A percentile compares a stretch with the other conserved stretches of the same genome.
These are phyloP conservation scores for Raphanus raphanistrum DNA, from an alignment of 345 rosid genomes.

Conservation along the genomic window DNA sequence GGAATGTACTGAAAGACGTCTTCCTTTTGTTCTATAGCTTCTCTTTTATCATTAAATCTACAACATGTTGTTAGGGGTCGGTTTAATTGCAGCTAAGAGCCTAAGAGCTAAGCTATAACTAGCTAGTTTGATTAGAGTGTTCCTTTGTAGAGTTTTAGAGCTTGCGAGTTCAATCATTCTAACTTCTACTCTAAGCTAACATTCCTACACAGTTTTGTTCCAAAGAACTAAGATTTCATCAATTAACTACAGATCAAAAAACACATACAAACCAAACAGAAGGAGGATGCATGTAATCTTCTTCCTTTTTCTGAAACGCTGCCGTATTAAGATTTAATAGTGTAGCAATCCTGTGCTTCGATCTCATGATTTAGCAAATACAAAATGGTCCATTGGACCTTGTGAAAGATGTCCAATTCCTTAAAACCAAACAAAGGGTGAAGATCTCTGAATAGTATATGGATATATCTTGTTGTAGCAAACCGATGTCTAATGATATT, in stretches of 20 bases:
- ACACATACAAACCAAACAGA: background rate
- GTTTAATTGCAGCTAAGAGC: conserved; percentile 7
- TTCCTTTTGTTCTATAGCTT: background rate
- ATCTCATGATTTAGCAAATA: background rate
- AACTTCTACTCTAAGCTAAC: conserved; percentile 1
- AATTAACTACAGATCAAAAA: background rate
- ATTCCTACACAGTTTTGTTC: background rate
- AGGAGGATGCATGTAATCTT: background rate
- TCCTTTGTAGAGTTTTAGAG: background rate
- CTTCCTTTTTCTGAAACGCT: background rate
- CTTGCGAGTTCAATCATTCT: conserved; percentile 19
- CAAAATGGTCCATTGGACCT: background rate
- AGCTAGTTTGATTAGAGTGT: background rate
- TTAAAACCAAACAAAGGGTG: background rate
- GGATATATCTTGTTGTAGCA: background rate
- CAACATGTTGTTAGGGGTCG: background rate
- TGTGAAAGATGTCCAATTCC: background rate
- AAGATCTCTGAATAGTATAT: background rate
- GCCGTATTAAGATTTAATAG: background rate
- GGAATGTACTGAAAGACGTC: conserved; percentile 4
- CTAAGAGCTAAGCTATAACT: conserved; percentile 2
- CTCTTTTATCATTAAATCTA: conserved; percentile 17
- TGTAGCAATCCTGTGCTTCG: background rate
- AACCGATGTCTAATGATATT: background rate
- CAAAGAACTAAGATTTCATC: background rate